Evolutionary conservation across 2,329 filamentous ascomycete species (phyloP).

Genomic region (Aspergillus sp.): DNA sequence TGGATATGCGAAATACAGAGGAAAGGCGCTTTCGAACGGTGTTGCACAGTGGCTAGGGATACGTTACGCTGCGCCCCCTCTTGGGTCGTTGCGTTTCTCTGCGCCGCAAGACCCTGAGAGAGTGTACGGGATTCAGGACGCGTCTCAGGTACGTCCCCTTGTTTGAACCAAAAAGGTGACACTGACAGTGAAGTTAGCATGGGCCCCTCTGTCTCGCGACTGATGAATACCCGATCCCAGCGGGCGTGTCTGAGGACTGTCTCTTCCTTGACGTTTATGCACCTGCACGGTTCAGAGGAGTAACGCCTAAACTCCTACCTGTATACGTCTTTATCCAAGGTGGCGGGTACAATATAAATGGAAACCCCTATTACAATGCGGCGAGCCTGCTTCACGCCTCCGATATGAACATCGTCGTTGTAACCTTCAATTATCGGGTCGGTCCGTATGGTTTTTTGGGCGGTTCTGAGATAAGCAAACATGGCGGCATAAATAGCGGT

Average conservation of each 20-base stretch:
- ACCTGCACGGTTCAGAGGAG: slow-evolving; percentile 28
- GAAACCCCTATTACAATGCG: slow-evolving; percentile 61
- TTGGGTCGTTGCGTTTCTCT: slow-evolving; percentile 65
- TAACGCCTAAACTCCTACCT: slow-evolving; percentile 53
- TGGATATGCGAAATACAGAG: slow-evolving; percentile 66
- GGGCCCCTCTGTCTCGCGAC: slow-evolving; percentile 64
- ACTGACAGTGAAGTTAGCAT: slow-evolving; percentile 30
- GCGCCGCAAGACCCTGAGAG: slow-evolving; percentile 63
- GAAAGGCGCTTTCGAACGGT: slow-evolving; percentile 54
- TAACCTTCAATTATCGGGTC: slow-evolving; percentile 75
- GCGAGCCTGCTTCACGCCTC: slow-evolving; percentile 61
- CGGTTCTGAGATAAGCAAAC: slow-evolving; percentile 51
- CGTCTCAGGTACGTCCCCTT: slow-evolving; percentile 48
- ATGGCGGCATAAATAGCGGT: slow-evolving; percentile 65
- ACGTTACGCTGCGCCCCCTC: slow-evolving; percentile 69
- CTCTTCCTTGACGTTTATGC: slow-evolving; percentile 45
- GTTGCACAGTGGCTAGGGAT: slow-evolving; percentile 73
- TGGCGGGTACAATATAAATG: slow-evolving; percentile 61
- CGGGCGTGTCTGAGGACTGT: slow-evolving; percentile 47
- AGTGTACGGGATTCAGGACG: slow-evolving; percentile 50
- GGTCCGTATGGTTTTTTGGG: slow-evolving; percentile 72
- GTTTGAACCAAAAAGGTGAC: slow-evolving; percentile 4
- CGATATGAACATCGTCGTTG: slow-evolving; percentile 63
- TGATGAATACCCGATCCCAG: slow-evolving; percentile 61
- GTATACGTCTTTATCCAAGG: slow-evolving; percentile 65